phyloP scores from a whole-genome alignment of 129 eudicot genomes.

The Flaveria linearis region DNA sequence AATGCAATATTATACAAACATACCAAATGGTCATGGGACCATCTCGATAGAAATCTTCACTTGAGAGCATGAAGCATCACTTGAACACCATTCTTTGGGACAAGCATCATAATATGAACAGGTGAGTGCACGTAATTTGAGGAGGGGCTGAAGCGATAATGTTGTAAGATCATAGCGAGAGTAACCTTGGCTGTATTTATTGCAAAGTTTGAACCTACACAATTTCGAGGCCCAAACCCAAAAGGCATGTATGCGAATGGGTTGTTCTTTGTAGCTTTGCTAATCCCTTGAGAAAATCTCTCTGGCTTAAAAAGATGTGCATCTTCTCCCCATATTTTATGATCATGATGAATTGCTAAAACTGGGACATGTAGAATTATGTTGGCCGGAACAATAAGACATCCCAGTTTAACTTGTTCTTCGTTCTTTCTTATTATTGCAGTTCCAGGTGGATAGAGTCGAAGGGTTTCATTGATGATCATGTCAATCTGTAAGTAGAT shows the following conservation, averaged over 20 bases:
- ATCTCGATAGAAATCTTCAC: not conserved
- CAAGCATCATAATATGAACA: constrained; percentile 22
- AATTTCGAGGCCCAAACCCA: constrained; percentile 48
- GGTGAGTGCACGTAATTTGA: constrained; percentile 42
- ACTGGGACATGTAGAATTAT: constrained; percentile 37
- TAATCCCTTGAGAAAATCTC: constrained; percentile 51
- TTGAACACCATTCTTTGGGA: constrained; percentile 49
- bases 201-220: constrained; percentile 49
- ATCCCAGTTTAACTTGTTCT: constrained; percentile 35
- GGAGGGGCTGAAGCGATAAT: constrained; percentile 36
- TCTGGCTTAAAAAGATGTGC: constrained; percentile 54
- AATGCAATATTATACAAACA: not conserved
- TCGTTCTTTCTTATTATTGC: constrained; percentile 29
- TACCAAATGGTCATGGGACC: not conserved
- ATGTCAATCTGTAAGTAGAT: constrained; percentile 41
- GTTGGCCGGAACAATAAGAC: constrained; percentile 32
- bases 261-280: constrained; percentile 52
- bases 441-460: constrained; percentile 52
- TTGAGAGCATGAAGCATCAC: constrained; percentile 38
- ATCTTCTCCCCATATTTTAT: constrained; percentile 57
- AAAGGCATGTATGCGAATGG: constrained; percentile 52
- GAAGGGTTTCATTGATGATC: constrained; percentile 57
- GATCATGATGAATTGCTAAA: constrained; percentile 54
- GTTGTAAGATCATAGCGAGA: constrained; percentile 52
- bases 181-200: constrained; percentile 42